Evolutionary conservation across 306 rosid genomes (phyloP), one percentile per base, ranked within the genome.

Genomic region (Begonia fuchsioides): DNA sequence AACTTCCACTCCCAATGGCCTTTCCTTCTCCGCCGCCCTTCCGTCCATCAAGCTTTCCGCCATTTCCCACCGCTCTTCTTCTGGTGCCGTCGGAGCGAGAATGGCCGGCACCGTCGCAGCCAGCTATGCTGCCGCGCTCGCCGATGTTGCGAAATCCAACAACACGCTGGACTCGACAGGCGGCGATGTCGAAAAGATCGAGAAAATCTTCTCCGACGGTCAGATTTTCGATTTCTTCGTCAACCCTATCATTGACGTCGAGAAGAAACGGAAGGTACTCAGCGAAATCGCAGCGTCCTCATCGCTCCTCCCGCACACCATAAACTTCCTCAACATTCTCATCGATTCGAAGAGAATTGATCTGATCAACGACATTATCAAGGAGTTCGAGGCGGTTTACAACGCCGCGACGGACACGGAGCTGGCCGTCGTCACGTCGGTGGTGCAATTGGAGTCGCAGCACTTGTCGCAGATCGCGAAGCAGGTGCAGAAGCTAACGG

Each of bases 401-500:
- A 90, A 90, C 68, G 12, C 32, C 1, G 0, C 79, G 14, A 85
- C 94, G 0, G 61, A 81, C 2, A 90, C 98, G 2, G 92, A 79
- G 58, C 59, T 77, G 1, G 95, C 83, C 0, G 68, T 81, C 17
- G 98, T 85, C 68, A 77, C 76, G 49, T 90, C 98, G n/a, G 94
- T 90, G 52, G 95, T 90, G 82, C 52, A 69, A 45, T 52, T 90
- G 66, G 98, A 90, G 64, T 62, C 88, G 39, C 79, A 85, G 69
- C 95, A 90, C 64, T 53, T 90, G 73, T 72, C 98, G 8, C 95
- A 90, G 77, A 90, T 90, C 2, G 93, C 92, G 11, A 90, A 85
- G 72, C 95, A 82, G 76, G 94, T 90, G 53, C 98, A 90, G 87
- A 90, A 85, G 54, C 69, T 90, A 38, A 85, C 87, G 0, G 98